Evolutionary conservation across 805 yeast species (phyloP).

Genomic region (Wickerhamiella nectarea): DNA sequence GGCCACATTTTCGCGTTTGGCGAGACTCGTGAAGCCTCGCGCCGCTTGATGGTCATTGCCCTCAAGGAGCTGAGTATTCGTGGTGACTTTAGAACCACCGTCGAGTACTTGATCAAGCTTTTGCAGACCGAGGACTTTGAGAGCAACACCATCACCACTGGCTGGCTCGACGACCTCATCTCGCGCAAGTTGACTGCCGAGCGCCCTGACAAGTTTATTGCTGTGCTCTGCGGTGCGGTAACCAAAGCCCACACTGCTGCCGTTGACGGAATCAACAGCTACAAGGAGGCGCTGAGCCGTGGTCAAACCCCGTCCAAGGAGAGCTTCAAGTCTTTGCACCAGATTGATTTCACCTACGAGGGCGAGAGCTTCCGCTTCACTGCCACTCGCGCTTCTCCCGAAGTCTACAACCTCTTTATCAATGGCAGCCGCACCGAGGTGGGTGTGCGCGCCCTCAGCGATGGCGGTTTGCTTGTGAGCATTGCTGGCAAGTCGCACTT

Average conservation of each 20-base stretch:
- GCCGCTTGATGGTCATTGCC: slow-evolving; percentile 98
- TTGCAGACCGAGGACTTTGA: slow-evolving; percentile 95
- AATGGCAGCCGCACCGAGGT: slow-evolving; percentile 87
- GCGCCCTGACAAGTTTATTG: slow-evolving; percentile 83
- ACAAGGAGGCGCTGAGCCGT: slow-evolving; percentile 65
- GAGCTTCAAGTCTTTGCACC: slow-evolving; percentile 71
- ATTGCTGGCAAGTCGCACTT: slow-evolving; percentile 89
- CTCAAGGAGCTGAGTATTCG: slow-evolving; percentile 89
- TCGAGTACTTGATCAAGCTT: slow-evolving; percentile 87
- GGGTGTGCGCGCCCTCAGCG: slow-evolving; percentile 77
- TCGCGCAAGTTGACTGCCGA: slow-evolving; percentile 89
- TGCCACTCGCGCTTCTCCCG: slow-evolving; percentile 81
- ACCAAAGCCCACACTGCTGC: slow-evolving; percentile 83
- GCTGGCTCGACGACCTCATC: slow-evolving; percentile 96
- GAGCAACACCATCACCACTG: slow-evolving; percentile 92
- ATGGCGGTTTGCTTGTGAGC: slow-evolving; percentile 83
- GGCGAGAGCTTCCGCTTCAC: slow-evolving; percentile 88
- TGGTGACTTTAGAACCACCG: slow-evolving; percentile 98
- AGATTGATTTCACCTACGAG: slow-evolving; percentile 91
- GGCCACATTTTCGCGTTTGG: slow-evolving; percentile 99
- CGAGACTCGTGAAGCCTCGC: slow-evolving; percentile 92
- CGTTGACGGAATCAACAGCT: slow-evolving; percentile 54
- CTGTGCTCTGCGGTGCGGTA: slow-evolving; percentile 94
- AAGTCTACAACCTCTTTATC: slow-evolving; percentile 74
- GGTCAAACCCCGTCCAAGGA: slow-evolving; percentile 90